Evolutionary conservation across 306 rosid species (phyloP).

Genomic region (Castanea mollissima): DNA sequence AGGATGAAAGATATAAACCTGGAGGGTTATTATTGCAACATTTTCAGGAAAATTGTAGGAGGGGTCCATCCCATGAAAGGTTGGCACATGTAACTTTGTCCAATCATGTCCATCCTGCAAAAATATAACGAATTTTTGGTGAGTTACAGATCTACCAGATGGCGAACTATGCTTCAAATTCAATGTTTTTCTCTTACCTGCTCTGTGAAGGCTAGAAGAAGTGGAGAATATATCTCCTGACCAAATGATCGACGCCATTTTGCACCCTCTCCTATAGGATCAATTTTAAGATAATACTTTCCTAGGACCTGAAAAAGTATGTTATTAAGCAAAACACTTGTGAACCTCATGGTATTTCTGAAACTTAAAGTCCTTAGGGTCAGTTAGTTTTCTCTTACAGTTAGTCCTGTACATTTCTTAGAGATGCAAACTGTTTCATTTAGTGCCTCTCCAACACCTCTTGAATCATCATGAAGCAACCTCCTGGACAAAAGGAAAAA

Average conservation of each 20-base stretch:
- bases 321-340: not conserved
- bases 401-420: constrained; percentile 63
- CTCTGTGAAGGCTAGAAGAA: constrained; percentile 79
- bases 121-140: not conserved
- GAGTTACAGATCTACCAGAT: constrained; percentile 2
- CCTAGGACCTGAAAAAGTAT: constrained; percentile 60
- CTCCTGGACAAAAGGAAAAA: constrained; percentile 47
- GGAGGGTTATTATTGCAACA: constrained; percentile 65
- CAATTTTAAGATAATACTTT: constrained; percentile 72
- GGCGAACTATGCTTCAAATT: constrained; percentile 2
- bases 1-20: constrained; percentile 43
- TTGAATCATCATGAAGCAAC: constrained; percentile 63
- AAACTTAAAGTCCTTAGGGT: constrained; percentile 1
- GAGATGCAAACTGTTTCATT: constrained; percentile 75
- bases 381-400: constrained; percentile 44
- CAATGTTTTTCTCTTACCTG: constrained; percentile 29
- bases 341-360: constrained; percentile 9
- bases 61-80: constrained; percentile 53
- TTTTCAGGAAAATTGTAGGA: constrained; percentile 64
- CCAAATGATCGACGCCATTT: constrained; percentile 91
- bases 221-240: constrained; percentile 83
- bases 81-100: constrained; percentile 54
- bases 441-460: constrained; percentile 82
- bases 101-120: constrained; percentile 50
- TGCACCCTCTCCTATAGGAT: constrained; percentile 74